Conservation (phyloP, 2,329 filamentous ascomycete genomes). For the Tolypocladium nubicola region DNA sequence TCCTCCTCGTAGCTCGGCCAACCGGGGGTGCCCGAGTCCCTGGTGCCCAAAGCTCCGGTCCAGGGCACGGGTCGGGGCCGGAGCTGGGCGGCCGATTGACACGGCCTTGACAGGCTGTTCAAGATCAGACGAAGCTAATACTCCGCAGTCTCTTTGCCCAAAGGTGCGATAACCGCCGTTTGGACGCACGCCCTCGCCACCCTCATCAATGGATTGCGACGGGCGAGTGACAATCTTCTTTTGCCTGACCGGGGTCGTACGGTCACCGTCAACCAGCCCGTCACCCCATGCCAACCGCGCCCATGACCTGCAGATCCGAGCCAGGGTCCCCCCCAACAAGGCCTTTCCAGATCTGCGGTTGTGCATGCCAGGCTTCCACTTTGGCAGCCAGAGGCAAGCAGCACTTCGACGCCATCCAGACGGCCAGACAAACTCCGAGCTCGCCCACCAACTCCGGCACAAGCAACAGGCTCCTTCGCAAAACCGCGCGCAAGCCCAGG, state of each 20-base stretch:
- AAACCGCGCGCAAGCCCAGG: not conserved
- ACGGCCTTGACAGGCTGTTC: not conserved
- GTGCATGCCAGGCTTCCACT: constrained; percentile 1
- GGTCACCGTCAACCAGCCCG: not conserved
- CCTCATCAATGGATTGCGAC: not conserved
- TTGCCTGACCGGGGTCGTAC: not conserved
- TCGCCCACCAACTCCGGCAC: not conserved
- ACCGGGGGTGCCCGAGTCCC: not conserved
- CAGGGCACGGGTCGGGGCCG: not conserved
- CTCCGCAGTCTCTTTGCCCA: not conserved
- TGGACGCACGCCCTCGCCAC: not conserved
- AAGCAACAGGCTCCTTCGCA: not conserved
- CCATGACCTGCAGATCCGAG: constrained; percentile 1
- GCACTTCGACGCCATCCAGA: not conserved
- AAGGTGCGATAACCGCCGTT: not conserved
- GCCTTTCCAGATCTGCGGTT: constrained; percentile 5
- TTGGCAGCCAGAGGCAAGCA: not conserved
- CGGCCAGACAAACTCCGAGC: not conserved
- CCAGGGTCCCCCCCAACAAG: not conserved
- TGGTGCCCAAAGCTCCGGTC: not conserved
- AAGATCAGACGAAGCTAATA: not conserved
- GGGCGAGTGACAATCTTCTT: not conserved
- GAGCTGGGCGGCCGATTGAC: not conserved
- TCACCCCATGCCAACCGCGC: not conserved
- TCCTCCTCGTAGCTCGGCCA: not conserved